These are phyloP conservation scores for Fusarium buharicum DNA, from an alignment of 2,329 filamentous ascomycete species.

Conservation along the genomic window DNA sequence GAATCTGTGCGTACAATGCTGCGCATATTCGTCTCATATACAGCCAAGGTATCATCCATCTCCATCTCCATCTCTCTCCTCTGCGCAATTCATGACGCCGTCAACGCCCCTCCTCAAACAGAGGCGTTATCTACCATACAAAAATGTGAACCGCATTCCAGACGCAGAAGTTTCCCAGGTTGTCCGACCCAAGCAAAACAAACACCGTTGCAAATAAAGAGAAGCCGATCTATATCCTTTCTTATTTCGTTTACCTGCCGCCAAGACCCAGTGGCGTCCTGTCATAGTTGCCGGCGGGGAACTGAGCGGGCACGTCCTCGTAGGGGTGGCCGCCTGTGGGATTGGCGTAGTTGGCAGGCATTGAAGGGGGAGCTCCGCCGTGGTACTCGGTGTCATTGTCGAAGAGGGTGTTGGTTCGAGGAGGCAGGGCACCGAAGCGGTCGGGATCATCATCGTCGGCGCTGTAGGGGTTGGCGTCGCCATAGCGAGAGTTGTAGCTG, in stretches of 20 bases:
- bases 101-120: conserved; percentile 35
- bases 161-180: conserved; percentile 32
- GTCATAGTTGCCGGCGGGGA: conserved; percentile 69
- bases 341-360: conserved; percentile 42
- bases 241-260: conserved; percentile 30
- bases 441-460: conserved; percentile 54
- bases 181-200: conserved; percentile 34
- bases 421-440: conserved; percentile 54
- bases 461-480: conserved; percentile 52
- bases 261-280: conserved; percentile 53
- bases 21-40: conserved; percentile 31
- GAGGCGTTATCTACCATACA: conserved; percentile 43
- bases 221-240: conserved; percentile 39
- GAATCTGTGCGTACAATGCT: conserved; percentile 22
- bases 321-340: conserved; percentile 40
- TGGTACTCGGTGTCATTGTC: conserved; percentile 63
- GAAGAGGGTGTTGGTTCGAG: conserved; percentile 57
- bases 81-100: conserved; percentile 41
- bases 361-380: conserved; percentile 42
- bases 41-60: conserved; percentile 29
- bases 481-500: conserved; percentile 51
- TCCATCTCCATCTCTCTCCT: conserved; percentile 12
- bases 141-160: conserved; percentile 30
- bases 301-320: conserved; percentile 59
- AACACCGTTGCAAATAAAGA: conserved; percentile 33